A percentile compares a stretch with the other conserved stretches of the same genome.
Evolutionary conservation across 331 rosid genomes (phyloP).

Genomic region (Pyracantha coccinea): DNA sequence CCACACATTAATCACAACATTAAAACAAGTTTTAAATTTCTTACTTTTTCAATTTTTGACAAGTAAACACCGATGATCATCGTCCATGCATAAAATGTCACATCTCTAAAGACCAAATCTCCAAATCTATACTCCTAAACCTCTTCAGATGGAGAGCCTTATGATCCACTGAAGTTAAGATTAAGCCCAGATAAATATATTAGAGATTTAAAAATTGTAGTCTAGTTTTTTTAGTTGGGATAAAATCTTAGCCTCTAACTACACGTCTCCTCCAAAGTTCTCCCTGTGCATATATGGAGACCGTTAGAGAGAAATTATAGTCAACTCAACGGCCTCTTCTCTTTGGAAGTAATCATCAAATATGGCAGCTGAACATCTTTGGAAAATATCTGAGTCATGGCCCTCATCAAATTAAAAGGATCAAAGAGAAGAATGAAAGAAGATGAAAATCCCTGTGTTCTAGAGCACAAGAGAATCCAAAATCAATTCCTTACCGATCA

Average conservation of each 20-base stretch:
- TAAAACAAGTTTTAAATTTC: too few species aligned
- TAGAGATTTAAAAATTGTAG: neutral
- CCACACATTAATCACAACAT: too few species aligned
- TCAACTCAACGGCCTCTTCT: too few species aligned
- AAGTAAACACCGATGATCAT: neutral
- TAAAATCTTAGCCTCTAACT: neutral
- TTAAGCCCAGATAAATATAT: neutral
- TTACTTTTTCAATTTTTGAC: neutral
- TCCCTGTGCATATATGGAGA: too few species aligned
- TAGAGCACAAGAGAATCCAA: neutral
- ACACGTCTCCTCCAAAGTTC: neutral
- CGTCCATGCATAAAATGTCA: neutral
- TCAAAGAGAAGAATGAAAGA: neutral
- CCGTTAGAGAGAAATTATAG: too few species aligned
- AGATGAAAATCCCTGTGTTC: neutral
- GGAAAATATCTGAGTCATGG: neutral
- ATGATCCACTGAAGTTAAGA: neutral
- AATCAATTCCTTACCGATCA: neutral
- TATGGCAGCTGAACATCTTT: neutral
- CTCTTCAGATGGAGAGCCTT: neutral
- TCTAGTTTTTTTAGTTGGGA: neutral
- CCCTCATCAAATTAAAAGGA: neutral
- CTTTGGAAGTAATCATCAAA: neutral
- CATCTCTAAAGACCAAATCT: neutral
- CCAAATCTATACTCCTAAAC: neutral